A percentile compares a stretch with the other conserved stretches of the same genome.
Evolutionary conservation across 1,284 basidiomycete genomes (phyloP).

Genomic region (Trichosporon ovoides): DNA sequence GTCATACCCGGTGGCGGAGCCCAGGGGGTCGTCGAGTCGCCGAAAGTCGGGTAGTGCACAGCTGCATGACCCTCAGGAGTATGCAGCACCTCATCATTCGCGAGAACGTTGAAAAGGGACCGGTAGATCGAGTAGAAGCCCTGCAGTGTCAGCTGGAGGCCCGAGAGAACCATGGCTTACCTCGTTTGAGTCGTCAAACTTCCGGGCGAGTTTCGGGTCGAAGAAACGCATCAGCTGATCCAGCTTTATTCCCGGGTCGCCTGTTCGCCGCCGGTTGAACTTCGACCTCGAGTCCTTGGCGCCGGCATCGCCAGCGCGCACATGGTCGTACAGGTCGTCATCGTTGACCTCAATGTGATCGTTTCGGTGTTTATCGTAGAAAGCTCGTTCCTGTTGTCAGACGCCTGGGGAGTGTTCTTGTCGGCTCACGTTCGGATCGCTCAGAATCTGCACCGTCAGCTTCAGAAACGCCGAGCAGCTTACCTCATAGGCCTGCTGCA

Average conservation of each 20-base stretch:
- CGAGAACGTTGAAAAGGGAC: slow-evolving; percentile 78
- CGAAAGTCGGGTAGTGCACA: slow-evolving; percentile 72
- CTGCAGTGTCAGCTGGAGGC: slow-evolving; percentile 49
- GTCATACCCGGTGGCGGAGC: slow-evolving; percentile 51
- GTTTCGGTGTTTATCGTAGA: slow-evolving; percentile 94
- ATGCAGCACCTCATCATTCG: slow-evolving; percentile 72
- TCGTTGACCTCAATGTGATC: slow-evolving; percentile 76
- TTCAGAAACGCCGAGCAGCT: slow-evolving; percentile 8
- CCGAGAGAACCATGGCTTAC: slow-evolving; percentile 50
- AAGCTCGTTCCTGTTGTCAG: slow-evolving; percentile 75
- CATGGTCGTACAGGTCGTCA: slow-evolving; percentile 77
- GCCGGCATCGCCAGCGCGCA: slow-evolving; percentile 59
- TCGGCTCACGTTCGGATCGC: slow-evolving; percentile 76
- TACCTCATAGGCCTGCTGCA: slow-evolving; percentile 95
- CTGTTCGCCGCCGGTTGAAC: slow-evolving; percentile 56
- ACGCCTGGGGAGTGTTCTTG: neutral
- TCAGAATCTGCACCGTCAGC: slow-evolving; percentile 60
- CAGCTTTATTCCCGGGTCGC: slow-evolving; percentile 72
- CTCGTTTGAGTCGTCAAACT: slow-evolving; percentile 64
- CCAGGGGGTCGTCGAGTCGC: slow-evolving; percentile 67
- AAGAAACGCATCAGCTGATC: slow-evolving; percentile 83
- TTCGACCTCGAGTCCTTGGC: slow-evolving; percentile 51
- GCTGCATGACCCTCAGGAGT: slow-evolving; percentile 50
- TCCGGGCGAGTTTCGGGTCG: slow-evolving; percentile 66
- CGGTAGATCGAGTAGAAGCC: slow-evolving; percentile 88